These are phyloP conservation scores for Sugiyamaella valdiviana DNA, from an alignment of 805 yeast genomes.

Conservation along the genomic window DNA sequence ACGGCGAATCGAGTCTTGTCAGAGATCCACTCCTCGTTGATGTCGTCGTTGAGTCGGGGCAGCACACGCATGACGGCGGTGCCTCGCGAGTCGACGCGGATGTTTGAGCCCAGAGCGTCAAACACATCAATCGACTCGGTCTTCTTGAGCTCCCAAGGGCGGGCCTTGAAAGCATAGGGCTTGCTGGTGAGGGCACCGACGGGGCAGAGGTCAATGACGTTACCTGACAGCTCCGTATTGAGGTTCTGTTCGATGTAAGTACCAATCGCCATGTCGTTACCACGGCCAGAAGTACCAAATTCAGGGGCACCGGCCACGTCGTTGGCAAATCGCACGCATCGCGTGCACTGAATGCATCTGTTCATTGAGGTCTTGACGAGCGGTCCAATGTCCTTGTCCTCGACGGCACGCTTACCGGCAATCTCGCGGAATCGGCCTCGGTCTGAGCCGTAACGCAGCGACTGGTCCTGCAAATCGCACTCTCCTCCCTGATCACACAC, in stretches of 20 bases:
- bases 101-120: slow-evolving; percentile 77
- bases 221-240: slow-evolving; percentile 80
- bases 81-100: slow-evolving; percentile 82
- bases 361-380: slow-evolving; percentile 86
- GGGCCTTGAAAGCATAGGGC: slow-evolving; percentile 86
- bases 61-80: slow-evolving; percentile 80
- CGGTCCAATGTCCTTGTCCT: slow-evolving; percentile 87
- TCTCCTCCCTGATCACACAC: slow-evolving; percentile 94
- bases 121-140: slow-evolving; percentile 80
- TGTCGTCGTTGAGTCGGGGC: slow-evolving; percentile 79
- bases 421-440: slow-evolving; percentile 80
- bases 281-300: slow-evolving; percentile 83
- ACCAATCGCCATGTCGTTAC: slow-evolving; percentile 88
- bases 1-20: slow-evolving; percentile 82
- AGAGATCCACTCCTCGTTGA: slow-evolving; percentile 87
- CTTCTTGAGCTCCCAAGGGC: slow-evolving; percentile 90
- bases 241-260: slow-evolving; percentile 80
- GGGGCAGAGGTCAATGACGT: slow-evolving; percentile 82
- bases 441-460: slow-evolving; percentile 75
- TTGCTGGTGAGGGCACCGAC: slow-evolving; percentile 88
- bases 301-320: slow-evolving; percentile 93
- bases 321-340: slow-evolving; percentile 84
- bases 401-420: slow-evolving; percentile 82
- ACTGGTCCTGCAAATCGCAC: slow-evolving; percentile 86
- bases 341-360: slow-evolving; percentile 86